Percentiles rank a stretch among this genome's conserved stretches.
Evolutionary conservation across 352 stramenopile species (phyloP).

Genomic region (Phytopythium sindhum): DNA sequence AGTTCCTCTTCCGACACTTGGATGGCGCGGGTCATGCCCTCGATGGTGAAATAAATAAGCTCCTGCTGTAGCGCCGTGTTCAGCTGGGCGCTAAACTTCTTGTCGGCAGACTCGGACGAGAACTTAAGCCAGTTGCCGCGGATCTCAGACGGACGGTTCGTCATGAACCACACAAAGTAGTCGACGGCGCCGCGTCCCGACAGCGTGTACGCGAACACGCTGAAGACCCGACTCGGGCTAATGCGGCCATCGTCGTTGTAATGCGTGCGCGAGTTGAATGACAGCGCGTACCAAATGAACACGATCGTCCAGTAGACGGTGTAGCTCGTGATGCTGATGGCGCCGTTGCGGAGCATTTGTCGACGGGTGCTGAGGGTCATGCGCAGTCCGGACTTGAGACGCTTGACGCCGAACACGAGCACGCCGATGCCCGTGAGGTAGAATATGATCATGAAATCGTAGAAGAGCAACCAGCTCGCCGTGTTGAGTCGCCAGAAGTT

Average conservation of each 20-base stretch:
- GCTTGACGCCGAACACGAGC: conserved; percentile 57
- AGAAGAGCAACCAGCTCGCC: conserved; percentile 76
- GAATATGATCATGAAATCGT: conserved; percentile 85
- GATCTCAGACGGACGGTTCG: conserved; percentile 65
- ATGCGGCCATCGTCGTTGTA: conserved; percentile 39
- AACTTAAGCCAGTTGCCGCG: conserved; percentile 67
- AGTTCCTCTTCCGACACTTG: conserved; percentile 68
- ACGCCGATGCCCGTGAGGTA: conserved; percentile 74
- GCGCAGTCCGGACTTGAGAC: conserved; percentile 61
- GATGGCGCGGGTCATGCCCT: conserved; percentile 79
- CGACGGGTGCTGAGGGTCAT: conserved; percentile 71
- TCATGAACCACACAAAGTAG: conserved; percentile 88
- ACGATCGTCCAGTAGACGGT: conserved; percentile 82
- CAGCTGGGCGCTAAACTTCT: conserved; percentile 82
- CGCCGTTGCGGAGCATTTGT: conserved; percentile 75
- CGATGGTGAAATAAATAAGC: conserved; percentile 89
- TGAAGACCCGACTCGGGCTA: conserved; percentile 50
- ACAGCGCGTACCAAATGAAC: conserved; percentile 75
- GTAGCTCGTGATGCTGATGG: conserved; percentile 81
- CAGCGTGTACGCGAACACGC: conserved; percentile 63
- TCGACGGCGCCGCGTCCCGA: conserved; percentile 62
- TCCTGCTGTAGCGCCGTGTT: conserved; percentile 86
- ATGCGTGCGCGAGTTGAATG: conserved; percentile 52
- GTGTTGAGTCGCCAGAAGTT: conserved; percentile 73
- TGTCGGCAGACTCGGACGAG: conserved; percentile 71